These are phyloP conservation scores for Dryas drummondii DNA, from an alignment of 306 rosid species.

Conservation along the genomic window DNA sequence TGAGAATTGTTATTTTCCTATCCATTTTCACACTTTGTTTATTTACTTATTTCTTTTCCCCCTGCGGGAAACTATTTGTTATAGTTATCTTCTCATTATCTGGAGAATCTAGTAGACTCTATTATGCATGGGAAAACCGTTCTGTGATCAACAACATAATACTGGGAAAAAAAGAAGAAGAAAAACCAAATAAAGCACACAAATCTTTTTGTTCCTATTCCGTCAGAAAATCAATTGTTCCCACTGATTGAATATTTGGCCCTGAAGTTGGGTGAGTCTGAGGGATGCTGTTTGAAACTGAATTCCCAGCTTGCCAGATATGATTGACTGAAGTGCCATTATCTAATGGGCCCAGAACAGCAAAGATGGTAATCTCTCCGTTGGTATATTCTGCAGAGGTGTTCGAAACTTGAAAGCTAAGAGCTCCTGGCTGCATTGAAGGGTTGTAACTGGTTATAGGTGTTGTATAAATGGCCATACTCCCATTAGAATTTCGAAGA, in stretches of 20 bases:
- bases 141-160: too few relatives aligned
- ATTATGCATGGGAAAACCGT: not conserved
- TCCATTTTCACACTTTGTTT: not conserved
- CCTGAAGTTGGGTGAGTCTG: constrained; percentile 19
- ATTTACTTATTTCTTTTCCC: not conserved
- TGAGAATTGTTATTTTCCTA: not conserved
- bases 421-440: constrained; percentile 22
- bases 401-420: constrained; percentile 28
- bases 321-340: constrained; percentile 21
- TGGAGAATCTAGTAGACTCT: not conserved
- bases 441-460: constrained; percentile 28
- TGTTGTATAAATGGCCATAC: constrained; percentile 16
- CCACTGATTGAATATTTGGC: constrained; percentile 24
- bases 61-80: not conserved
- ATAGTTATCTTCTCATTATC: not conserved
- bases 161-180: too few relatives aligned
- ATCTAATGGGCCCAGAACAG: constrained; percentile 26
- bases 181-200: not conserved
- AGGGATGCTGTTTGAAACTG: constrained; percentile 16
- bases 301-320: constrained; percentile 25
- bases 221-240: constrained; percentile 11
- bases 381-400: constrained; percentile 25
- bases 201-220: constrained; percentile 10
- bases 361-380: constrained; percentile 25
- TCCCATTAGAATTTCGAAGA: constrained; percentile 13